Percentiles rank a stretch among this genome's conserved stretches.
phyloP scores from a whole-genome alignment of 176 grass and related monocot species.

The Thalia dealbata region DNA sequence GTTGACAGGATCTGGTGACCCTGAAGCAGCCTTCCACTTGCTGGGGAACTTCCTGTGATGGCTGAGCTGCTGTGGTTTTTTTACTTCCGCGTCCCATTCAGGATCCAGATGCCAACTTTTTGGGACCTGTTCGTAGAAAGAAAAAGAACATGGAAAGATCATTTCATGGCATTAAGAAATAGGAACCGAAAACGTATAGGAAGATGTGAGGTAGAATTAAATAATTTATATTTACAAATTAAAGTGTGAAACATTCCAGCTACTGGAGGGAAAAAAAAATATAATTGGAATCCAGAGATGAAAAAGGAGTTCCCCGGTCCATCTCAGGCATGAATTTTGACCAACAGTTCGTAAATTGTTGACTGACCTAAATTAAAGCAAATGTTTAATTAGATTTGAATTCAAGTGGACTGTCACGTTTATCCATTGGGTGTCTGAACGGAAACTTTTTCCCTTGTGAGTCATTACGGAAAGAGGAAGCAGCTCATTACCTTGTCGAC shows the following conservation, averaged over 20 bases:
- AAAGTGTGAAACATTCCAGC: no score
- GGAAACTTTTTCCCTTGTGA: not conserved
- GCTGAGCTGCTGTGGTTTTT: constrained; percentile 63
- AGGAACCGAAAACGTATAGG: no score
- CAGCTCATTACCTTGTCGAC: constrained; percentile 62
- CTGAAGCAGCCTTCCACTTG: constrained; percentile 63
- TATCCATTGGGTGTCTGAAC: not conserved
- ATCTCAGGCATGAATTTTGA: no score
- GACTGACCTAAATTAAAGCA: no score
- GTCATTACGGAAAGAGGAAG: not conserved
- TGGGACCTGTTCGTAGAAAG: constrained; percentile 44
- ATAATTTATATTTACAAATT: no score
- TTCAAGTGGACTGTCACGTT: not conserved
- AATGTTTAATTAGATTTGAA: no score
- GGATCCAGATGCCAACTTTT: constrained; percentile 96
- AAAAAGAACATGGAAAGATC: no score
- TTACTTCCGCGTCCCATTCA: constrained; percentile 77
- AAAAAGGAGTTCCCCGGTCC: no score
- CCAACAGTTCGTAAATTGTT: no score
- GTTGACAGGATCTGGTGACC: constrained; percentile 42
- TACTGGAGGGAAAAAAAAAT: no score
- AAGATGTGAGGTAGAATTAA: no score
- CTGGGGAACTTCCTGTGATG: constrained; percentile 65
- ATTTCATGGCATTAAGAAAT: not conserved
- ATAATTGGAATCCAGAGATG: no score